Percentiles rank a stretch among this genome's conserved stretches.
phyloP scores from a whole-genome alignment of 2,329 filamentous ascomycete species.

The Exophiala aquamarina region DNA sequence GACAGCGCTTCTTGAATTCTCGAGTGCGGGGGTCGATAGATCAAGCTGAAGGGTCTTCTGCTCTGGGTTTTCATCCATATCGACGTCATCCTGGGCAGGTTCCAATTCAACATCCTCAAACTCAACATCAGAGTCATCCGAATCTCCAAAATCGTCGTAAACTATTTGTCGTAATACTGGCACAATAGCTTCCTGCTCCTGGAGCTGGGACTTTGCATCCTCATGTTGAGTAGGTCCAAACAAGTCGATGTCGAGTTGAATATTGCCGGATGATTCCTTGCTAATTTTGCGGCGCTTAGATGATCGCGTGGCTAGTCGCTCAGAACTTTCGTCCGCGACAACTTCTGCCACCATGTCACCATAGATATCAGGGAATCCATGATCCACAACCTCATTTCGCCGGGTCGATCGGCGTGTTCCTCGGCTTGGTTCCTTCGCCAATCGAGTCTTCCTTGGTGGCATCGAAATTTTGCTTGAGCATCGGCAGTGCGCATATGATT shows the following conservation, averaged over 20 bases:
- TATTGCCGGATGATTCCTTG: conserved; percentile 29
- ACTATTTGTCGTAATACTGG: conserved; percentile 34
- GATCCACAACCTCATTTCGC: conserved; percentile 21
- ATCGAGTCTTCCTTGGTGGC: conserved; percentile 13
- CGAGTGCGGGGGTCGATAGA: conserved; percentile 26
- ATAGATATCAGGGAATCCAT: conserved; percentile 39
- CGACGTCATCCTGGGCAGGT: conserved; percentile 37
- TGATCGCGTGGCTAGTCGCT: conserved; percentile 39
- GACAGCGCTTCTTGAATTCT: conserved; percentile 11
- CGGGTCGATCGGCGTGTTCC: conserved; percentile 23
- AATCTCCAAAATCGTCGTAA: conserved; percentile 55
- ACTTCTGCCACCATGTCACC: conserved; percentile 38
- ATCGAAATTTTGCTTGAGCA: conserved; percentile 3
- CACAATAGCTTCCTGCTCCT: conserved; percentile 9
- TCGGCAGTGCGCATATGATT: too few relatives aligned
- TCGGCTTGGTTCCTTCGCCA: conserved; percentile 2
- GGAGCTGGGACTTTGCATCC: conserved; percentile 14
- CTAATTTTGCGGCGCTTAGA: conserved; percentile 41
- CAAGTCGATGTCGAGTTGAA: conserved; percentile 19
- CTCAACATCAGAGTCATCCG: conserved; percentile 55
- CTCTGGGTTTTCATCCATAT: conserved; percentile 36
- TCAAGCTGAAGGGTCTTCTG: conserved; percentile 38
- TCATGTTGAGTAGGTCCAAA: conserved; percentile 11
- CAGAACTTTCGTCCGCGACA: conserved; percentile 22
- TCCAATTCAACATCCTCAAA: conserved; percentile 57